These are phyloP conservation scores for Aspergillus cavernicola DNA, from an alignment of 495 filamentous ascomycete species.

Conservation along the genomic window DNA sequence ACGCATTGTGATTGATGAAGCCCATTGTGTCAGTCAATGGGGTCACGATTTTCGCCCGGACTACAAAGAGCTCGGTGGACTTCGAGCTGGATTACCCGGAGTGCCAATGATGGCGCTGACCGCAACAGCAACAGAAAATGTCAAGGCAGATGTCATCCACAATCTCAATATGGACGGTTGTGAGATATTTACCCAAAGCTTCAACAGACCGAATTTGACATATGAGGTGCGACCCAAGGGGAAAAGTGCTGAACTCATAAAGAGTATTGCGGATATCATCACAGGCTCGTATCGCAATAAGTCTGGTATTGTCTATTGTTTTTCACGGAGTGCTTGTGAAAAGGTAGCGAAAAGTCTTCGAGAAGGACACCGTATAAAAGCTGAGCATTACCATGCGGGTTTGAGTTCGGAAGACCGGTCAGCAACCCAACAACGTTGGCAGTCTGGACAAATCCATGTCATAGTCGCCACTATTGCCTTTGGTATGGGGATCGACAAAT, in stretches of 20 bases:
- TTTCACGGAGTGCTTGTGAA: constrained; percentile 82
- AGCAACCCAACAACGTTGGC: constrained; percentile 75
- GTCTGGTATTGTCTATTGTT: constrained; percentile 91
- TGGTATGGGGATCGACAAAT: constrained; percentile 98
- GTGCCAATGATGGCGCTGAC: constrained; percentile 93
- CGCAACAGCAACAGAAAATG: constrained; percentile 89
- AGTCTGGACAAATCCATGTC: constrained; percentile 70
- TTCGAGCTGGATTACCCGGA: constrained; percentile 63
- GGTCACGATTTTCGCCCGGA: constrained; percentile 98
- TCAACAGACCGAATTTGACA: constrained; percentile 87
- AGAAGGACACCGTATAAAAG: constrained; percentile 59
- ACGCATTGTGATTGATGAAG: constrained; percentile 93
- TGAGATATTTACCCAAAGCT: constrained; percentile 78
- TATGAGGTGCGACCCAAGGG: constrained; percentile 72
- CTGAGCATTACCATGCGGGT: constrained; percentile 81
- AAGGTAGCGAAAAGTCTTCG: constrained; percentile 66
- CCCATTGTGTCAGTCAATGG: constrained; percentile 98
- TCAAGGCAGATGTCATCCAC: constrained; percentile 83
- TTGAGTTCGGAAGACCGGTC: constrained; percentile 62
- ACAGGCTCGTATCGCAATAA: constrained; percentile 58
- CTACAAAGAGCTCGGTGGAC: constrained; percentile 78
- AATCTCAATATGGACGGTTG: constrained; percentile 79
- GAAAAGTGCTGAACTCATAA: constrained; percentile 52
- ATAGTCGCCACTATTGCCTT: constrained; percentile 99
- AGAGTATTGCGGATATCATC: constrained; percentile 70